Conservation (phyloP, 2,329 filamentous ascomycete genomes). For the Colletotrichum somersetense region DNA sequence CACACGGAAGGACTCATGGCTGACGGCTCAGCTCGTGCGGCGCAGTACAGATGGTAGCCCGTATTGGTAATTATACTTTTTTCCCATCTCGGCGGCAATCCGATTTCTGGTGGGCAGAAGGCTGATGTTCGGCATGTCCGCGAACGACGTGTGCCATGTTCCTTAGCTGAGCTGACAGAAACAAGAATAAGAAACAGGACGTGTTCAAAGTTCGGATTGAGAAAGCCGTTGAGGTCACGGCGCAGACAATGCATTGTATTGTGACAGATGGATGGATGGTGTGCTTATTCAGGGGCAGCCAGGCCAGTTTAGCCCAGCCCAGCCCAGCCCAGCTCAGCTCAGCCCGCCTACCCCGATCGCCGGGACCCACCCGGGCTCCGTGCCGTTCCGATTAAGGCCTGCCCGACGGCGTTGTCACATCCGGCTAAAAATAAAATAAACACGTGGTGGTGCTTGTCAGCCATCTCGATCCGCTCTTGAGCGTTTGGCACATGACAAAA, state of each 20-base stretch:
- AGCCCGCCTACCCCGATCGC: neutral
- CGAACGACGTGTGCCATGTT: neutral
- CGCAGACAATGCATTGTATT: neutral
- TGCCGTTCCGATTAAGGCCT: neutral
- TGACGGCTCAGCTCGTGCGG: neutral
- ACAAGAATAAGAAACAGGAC: neutral
- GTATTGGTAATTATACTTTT: neutral
- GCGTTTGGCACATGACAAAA: neutral
- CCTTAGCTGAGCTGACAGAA: neutral
- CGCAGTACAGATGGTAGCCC: neutral
- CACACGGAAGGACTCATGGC: neutral
- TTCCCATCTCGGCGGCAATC: neutral
- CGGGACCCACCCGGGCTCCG: neutral
- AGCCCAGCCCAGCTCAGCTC: too few species aligned
- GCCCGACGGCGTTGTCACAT: neutral
- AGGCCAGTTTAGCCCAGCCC: too few species aligned
- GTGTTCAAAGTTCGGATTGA: neutral
- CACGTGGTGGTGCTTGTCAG: neutral
- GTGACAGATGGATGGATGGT: neutral
- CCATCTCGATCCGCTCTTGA: too few species aligned
- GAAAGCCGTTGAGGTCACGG: neutral
- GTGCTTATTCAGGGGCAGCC: neutral
- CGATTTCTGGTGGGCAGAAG: neutral
- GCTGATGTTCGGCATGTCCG: neutral
- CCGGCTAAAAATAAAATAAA: neutral